A percentile compares a stretch with the other conserved stretches of the same genome.
These are phyloP conservation scores for Chlorella sp. DNA, from an alignment of 139 green algal species.

Conservation along the genomic window DNA sequence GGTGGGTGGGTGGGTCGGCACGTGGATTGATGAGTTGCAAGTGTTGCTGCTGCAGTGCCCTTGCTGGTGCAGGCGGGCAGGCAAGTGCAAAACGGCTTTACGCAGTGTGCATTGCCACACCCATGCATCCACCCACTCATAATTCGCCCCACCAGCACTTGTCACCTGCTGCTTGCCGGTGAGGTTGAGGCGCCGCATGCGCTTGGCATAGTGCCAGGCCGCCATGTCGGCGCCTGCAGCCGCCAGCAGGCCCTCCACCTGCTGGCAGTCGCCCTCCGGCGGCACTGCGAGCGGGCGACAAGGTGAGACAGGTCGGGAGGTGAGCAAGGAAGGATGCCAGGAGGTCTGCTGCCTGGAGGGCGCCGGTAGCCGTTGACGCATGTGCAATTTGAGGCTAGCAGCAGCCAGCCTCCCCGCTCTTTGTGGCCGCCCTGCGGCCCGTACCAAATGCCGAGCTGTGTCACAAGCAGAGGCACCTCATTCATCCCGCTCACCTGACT, in stretches of 20 bases:
- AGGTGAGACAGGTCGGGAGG: not conserved
- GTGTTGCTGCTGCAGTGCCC: too few species aligned
- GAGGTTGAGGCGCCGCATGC: conserved; percentile 90
- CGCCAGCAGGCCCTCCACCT: conserved; percentile 32
- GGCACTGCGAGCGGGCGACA: conserved; percentile 7
- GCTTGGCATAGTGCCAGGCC: conserved; percentile 90
- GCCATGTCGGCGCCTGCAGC: conserved; percentile 71
- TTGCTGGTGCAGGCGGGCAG: too few species aligned
- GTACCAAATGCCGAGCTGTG: too few species aligned
- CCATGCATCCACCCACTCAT: too few species aligned
- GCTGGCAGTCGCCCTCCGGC: conserved; percentile 6
- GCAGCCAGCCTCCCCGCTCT: too few species aligned
- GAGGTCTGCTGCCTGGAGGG: not conserved
- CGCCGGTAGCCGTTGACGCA: too few species aligned
- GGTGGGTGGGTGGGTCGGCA: too few species aligned
- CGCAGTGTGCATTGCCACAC: too few species aligned
- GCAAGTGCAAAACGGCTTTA: too few species aligned
- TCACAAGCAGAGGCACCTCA: too few species aligned
- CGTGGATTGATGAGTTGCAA: not conserved
- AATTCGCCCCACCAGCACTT: not conserved
- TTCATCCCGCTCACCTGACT: conserved; percentile 33
- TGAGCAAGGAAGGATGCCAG: not conserved
- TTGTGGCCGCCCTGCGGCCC: too few species aligned
- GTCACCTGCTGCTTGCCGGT: conserved; percentile 52
- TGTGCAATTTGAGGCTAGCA: too few species aligned